Evolutionary conservation across 805 yeast species (phyloP).

Genomic region (Cyberlindnera bimundalis): DNA sequence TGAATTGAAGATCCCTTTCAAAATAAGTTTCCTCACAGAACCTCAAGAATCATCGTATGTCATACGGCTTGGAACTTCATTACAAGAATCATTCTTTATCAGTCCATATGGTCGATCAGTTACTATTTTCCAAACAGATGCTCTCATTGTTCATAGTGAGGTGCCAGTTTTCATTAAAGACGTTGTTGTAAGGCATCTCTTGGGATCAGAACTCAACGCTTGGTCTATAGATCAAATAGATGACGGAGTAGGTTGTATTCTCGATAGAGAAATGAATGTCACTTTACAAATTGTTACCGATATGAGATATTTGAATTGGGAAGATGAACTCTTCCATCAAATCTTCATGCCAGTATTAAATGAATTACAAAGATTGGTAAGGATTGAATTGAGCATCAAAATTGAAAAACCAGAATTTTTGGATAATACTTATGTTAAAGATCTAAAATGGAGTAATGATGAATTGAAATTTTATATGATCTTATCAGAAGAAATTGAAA

Average conservation of each 20-base stretch:
- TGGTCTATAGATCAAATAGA: not conserved
- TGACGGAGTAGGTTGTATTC: conserved; percentile 1
- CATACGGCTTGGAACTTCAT: conserved; percentile 7
- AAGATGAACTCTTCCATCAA: conserved; percentile 8
- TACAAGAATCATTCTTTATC: conserved; percentile 13
- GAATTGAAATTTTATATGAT: conserved; percentile 2
- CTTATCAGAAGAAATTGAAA: not conserved
- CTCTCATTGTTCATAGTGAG: conserved; percentile 13
- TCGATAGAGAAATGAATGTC: conserved; percentile 4
- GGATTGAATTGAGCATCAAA: conserved; percentile 3
- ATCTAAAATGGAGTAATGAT: conserved; percentile 4
- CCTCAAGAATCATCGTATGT: conserved; percentile 4
- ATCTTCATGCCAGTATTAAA: conserved; percentile 12
- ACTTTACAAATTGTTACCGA: conserved; percentile 5
- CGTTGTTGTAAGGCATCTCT: conserved; percentile 10
- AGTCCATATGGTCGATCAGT: conserved; percentile 12
- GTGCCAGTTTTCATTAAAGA: conserved; percentile 13
- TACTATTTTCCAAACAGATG: conserved; percentile 15
- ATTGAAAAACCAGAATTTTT: not conserved
- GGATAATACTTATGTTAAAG: not conserved
- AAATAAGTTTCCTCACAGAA: conserved; percentile 1
- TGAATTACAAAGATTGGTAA: conserved; percentile 5
- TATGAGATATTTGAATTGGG: conserved; percentile 12
- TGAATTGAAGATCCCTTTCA: conserved; percentile 1
- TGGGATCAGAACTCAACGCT: conserved; percentile 6